A percentile compares a stretch with the other conserved stretches of the same genome.
Conservation (phyloP, 768 basidiomycete genomes). For the Cubamyces sp. region DNA sequence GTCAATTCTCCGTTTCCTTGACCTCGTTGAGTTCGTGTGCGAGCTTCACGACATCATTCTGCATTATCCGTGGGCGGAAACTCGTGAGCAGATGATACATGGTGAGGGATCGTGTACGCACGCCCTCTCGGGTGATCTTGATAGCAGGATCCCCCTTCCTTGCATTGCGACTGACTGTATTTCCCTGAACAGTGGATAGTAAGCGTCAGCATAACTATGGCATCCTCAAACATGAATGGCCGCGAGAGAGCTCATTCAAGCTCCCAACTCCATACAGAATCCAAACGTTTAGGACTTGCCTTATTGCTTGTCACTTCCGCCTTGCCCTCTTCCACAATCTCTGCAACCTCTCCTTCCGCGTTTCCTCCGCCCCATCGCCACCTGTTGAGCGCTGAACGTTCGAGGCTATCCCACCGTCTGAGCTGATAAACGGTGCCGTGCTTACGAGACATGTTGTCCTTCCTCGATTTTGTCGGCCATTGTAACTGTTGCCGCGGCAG, state of each 20-base stretch:
- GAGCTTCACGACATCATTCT: conserved; percentile 58
- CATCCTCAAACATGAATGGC: too few species aligned
- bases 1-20: conserved; percentile 32
- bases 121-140: conserved; percentile 48
- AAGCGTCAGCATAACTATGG: too few species aligned
- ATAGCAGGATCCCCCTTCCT: conserved; percentile 53
- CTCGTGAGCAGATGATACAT: not conserved
- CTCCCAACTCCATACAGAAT: too few species aligned
- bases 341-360: conserved; percentile 41
- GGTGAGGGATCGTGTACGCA: conserved; percentile 31
- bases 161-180: conserved; percentile 48
- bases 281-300: conserved; percentile 34
- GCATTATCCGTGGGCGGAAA: not conserved
- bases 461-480: conserved; percentile 38
- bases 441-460: conserved; percentile 43
- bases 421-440: not conserved
- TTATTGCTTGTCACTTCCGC: conserved; percentile 51
- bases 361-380: conserved; percentile 43
- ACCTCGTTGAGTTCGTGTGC: conserved; percentile 53
- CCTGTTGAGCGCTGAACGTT: conserved; percentile 25
- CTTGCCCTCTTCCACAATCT: conserved; percentile 47
- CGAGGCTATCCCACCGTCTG: not conserved
- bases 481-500: not conserved
- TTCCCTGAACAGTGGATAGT: conserved; percentile 42
- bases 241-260: too few species aligned